Base-by-base conservation (phyloP, 768 basidiomycete genomes). In the Asterophora lycoperdoides region DNA sequence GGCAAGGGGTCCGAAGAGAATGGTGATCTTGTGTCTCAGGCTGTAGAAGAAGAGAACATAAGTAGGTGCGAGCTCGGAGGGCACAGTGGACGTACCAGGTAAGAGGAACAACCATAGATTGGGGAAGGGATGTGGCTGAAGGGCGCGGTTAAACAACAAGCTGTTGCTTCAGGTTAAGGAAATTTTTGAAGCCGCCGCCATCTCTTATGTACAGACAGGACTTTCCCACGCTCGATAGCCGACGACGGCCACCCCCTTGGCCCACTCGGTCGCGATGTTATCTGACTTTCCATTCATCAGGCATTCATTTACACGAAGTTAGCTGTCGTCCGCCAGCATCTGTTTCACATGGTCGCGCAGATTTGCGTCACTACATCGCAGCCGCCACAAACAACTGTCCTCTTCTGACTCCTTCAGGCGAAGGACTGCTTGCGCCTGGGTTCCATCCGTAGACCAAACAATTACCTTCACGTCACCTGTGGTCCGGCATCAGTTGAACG, bases 301-400 rank as follows among this genome's bases (percentile, higher is more conserved):
- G n/a, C n/a, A n/a, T n/a, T n/a, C n/a, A n/a, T n/a, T 6, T 23
- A 23, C 23, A 23, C 23, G 23, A 23, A 23, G 23, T 6, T 23
- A 23, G 23, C 23, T 23, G 23, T 11, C 52, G 35, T 56, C 58
- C 44, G 32, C 33, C 47, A 83, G 61, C 49, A 71, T 41, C 33
- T 62, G 63, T 64, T 77, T 79, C 46, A 86, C 70, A 17, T 66
- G 55, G 19, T 54, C 65, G 47, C 76, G 63, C 52, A 85, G 53
- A 13, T 56, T 64, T 13, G 55, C 58, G 44, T 82, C 75, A 9
- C 65, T 69, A 57, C 80, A 78, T 23, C 84, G 80, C 51, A 88
- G 45, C 41, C 81, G 76, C 86, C 87, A 89, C 39, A 89, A 60
- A 59, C 84, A 86, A 23, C 84, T 77, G 28, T 83, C 81, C 34